Evolutionary conservation across 129 eudicot species (phyloP).

Genomic region (Oenanthe sinensis): DNA sequence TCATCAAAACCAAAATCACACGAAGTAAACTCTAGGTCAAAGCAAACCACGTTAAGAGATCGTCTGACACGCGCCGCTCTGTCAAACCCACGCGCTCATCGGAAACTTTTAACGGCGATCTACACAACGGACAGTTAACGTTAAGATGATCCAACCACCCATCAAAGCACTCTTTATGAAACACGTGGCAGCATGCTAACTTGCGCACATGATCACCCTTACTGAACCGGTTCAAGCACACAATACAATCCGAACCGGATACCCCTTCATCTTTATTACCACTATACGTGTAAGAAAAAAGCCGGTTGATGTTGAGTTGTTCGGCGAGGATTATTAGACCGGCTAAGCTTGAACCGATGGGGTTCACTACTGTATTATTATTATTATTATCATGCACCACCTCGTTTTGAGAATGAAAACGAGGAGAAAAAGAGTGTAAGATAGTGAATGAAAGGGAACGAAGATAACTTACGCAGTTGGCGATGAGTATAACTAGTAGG

Average conservation of each 20-base stretch:
- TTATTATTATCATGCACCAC: conserved; percentile 14
- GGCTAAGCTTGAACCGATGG: conserved; percentile 59
- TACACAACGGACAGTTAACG: conserved; percentile 69
- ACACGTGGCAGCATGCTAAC: conserved; percentile 66
- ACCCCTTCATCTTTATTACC: not conserved
- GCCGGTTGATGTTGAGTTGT: conserved; percentile 53
- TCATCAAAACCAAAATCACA: not conserved
- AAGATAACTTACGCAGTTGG: conserved; percentile 44
- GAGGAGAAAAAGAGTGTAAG: conserved; percentile 29
- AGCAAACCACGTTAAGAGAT: conserved; percentile 44
- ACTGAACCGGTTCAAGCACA: conserved; percentile 51
- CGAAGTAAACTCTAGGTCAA: not conserved
- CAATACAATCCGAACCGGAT: conserved; percentile 42
- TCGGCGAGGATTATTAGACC: conserved; percentile 49
- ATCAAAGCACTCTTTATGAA: conserved; percentile 75
- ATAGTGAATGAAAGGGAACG: conserved; percentile 39
- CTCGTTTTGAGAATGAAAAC: conserved; percentile 20
- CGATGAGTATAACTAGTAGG: conserved; percentile 33
- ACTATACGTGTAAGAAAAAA: conserved; percentile 22
- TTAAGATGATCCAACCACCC: conserved; percentile 70
- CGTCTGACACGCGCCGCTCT: conserved; percentile 40
- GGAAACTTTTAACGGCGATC: conserved; percentile 32
- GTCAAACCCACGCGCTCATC: conserved; percentile 41
- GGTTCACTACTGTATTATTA: conserved; percentile 18
- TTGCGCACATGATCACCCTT: conserved; percentile 63